phyloP scores from a whole-genome alignment of 2,329 filamentous ascomycete genomes.

The Gaeumannomyces tritici region DNA sequence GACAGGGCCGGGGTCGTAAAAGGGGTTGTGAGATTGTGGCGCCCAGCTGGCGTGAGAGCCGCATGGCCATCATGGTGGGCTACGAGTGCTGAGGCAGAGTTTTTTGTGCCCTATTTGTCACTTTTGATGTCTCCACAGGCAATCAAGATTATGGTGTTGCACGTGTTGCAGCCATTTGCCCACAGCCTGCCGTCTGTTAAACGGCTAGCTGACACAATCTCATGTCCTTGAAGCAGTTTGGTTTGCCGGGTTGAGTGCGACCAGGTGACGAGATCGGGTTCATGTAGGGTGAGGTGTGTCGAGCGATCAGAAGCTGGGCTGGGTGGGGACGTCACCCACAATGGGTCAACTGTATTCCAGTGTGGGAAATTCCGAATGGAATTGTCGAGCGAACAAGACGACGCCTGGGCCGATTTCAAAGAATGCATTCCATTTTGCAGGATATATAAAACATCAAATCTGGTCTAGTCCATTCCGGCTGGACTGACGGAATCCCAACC shows the following conservation, averaged over 20 bases:
- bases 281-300: neutral
- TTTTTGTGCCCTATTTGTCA: neutral
- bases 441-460: no score
- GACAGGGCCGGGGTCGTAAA: neutral
- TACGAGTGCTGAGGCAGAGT: neutral
- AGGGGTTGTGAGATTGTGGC: neutral
- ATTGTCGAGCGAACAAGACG: no score
- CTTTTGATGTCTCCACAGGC: neutral
- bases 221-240: neutral
- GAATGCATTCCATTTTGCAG: no score
- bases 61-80: neutral
- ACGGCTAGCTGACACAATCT: neutral
- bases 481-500: no score
- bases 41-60: neutral
- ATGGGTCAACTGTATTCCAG: no score
- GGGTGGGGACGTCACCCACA: neutral
- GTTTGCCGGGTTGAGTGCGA: neutral
- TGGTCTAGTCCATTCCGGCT: no score
- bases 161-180: neutral
- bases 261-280: neutral
- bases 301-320: neutral
- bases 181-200: neutral
- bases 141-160: neutral
- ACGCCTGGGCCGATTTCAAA: no score
- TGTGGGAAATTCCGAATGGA: no score